Evolutionary conservation across 805 yeast genomes (phyloP).

Genomic region (Yarrowia divulgata): DNA sequence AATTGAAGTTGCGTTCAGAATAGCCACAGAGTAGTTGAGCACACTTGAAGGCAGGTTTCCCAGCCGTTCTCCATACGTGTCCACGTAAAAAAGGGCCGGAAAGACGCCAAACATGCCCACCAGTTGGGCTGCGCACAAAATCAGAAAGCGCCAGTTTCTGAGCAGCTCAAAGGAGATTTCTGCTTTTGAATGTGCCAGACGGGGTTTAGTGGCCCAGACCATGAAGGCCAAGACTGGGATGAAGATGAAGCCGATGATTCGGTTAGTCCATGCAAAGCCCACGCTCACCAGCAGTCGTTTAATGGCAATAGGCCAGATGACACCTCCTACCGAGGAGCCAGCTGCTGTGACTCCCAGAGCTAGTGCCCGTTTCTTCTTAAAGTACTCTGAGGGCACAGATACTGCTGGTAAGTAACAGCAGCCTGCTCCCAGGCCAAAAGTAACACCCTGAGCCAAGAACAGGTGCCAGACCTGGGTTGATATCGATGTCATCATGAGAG

Average conservation of each 20-base stretch:
- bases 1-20: slow-evolving; percentile 51
- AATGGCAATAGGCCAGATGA: slow-evolving; percentile 45
- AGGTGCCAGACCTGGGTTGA: slow-evolving; percentile 59
- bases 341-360: slow-evolving; percentile 59
- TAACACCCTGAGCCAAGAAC: slow-evolving; percentile 60
- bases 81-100: slow-evolving; percentile 49
- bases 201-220: slow-evolving; percentile 36
- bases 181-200: slow-evolving; percentile 24
- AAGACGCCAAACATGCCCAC: slow-evolving; percentile 46
- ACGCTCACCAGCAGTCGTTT: slow-evolving; percentile 53
- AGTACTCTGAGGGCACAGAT: slow-evolving; percentile 59
- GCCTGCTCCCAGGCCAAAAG: slow-evolving; percentile 59
- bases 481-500: slow-evolving; percentile 57
- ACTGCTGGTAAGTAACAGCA: slow-evolving; percentile 57
- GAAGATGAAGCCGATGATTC: slow-evolving; percentile 57
- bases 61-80: slow-evolving; percentile 45
- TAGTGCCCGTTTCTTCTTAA: slow-evolving; percentile 54
- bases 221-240: slow-evolving; percentile 40
- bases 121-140: slow-evolving; percentile 41
- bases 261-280: slow-evolving; percentile 63
- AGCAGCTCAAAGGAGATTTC: slow-evolving; percentile 42
- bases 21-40: slow-evolving; percentile 47
- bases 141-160: slow-evolving; percentile 44
- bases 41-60: slow-evolving; percentile 43
- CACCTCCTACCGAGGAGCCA: slow-evolving; percentile 62